Conservation (phyloP, 495 filamentous ascomycete species). For the Daldinia grandis region DNA sequence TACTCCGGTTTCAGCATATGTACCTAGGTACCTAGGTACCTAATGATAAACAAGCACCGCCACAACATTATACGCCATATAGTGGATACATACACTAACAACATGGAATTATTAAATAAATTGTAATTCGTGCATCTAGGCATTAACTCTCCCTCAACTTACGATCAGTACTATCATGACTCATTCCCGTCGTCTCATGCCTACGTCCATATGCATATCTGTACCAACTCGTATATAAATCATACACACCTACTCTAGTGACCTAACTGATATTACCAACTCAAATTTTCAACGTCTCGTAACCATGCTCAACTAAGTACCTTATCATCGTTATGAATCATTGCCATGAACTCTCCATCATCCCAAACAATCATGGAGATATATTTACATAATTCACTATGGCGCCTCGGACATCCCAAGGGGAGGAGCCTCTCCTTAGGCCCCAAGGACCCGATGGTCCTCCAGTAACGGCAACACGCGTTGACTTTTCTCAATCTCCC, state of each 20-base stretch:
- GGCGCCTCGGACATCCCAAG: slow-evolving; percentile 16
- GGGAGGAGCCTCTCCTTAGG: slow-evolving; percentile 21
- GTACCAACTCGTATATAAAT: background rate
- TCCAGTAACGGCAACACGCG: slow-evolving; percentile 39
- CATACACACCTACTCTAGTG: background rate
- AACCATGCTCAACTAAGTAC: background rate
- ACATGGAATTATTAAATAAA: background rate
- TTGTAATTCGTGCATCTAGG: background rate
- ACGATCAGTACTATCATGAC: background rate
- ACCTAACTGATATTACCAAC: background rate
- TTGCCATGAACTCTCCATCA: background rate
- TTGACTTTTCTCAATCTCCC: slow-evolving; percentile 60
- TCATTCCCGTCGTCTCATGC: background rate
- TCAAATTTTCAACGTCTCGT: background rate
- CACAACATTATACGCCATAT: background rate
- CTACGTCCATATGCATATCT: background rate
- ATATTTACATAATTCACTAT: slow-evolving; percentile 22
- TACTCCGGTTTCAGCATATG: slow-evolving; percentile 1
- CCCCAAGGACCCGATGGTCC: slow-evolving; percentile 14
- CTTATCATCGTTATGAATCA: background rate
- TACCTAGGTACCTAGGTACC: too few relatives aligned
- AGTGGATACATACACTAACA: background rate
- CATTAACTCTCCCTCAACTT: background rate
- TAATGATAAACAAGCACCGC: background rate
- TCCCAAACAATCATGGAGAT: background rate